Conservation (phyloP, 345 rosid genomes). For the Clausena lansium region DNA sequence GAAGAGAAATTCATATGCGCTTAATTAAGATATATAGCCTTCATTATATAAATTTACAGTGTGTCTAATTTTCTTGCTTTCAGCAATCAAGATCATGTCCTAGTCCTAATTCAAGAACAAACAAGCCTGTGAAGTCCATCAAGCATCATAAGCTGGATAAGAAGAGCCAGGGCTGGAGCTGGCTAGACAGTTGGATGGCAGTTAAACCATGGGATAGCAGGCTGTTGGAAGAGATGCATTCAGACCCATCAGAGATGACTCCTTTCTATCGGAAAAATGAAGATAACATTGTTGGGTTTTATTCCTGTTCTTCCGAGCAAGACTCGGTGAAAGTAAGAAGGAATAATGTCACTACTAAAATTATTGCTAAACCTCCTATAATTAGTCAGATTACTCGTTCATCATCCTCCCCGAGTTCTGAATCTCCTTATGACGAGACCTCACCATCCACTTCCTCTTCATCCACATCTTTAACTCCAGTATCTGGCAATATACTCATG, state of each 20-base stretch:
- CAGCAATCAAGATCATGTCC: constrained; percentile 55
- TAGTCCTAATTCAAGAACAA: constrained; percentile 51
- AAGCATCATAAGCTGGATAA: constrained; percentile 38
- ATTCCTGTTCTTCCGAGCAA: constrained; percentile 33
- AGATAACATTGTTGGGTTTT: constrained; percentile 28
- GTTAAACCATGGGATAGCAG: constrained; percentile 72
- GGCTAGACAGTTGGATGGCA: constrained; percentile 83
- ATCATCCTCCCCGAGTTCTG: constrained; percentile 55
- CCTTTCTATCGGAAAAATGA: constrained; percentile 52
- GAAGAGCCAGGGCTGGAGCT: constrained; percentile 51
- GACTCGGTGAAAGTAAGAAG: constrained; percentile 59
- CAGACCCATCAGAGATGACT: constrained; percentile 24
- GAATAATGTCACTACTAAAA: constrained; percentile 53
- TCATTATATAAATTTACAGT: neutral
- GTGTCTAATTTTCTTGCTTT: constrained; percentile 13
- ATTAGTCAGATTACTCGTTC: constrained; percentile 29
- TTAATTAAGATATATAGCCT: neutral
- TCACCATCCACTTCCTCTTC: constrained; percentile 57
- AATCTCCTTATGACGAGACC: constrained; percentile 45
- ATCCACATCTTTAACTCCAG: constrained; percentile 48
- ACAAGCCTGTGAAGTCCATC: constrained; percentile 33
- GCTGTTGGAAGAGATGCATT: constrained; percentile 42
- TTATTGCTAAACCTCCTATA: constrained; percentile 50
- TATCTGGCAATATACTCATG: constrained; percentile 33
- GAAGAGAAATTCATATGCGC: neutral